A percentile compares a stretch with the other conserved stretches of the same genome.
Evolutionary conservation across 1,284 basidiomycete species (phyloP).

Genomic region (Cutaneotrichosporon cavernicola): DNA sequence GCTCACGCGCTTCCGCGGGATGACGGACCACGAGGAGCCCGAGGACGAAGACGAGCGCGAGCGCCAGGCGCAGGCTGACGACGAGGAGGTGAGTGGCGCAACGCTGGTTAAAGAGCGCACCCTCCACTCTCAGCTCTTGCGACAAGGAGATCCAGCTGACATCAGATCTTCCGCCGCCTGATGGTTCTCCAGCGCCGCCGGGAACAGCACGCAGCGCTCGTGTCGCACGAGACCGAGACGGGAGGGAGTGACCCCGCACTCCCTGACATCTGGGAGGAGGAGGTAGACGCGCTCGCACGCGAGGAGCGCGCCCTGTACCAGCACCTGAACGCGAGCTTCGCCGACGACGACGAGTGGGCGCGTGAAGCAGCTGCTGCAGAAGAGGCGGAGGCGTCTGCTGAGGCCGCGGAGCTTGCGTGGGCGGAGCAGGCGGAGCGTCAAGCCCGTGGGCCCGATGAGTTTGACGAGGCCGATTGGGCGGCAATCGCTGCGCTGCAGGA

Average conservation of each 20-base stretch:
- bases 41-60: conserved; percentile 42
- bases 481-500: conserved; percentile 15
- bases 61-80: conserved; percentile 41
- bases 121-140: not conserved
- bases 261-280: conserved; percentile 47
- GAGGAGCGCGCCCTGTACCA: conserved; percentile 25
- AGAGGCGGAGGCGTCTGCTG: conserved; percentile 30
- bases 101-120: not conserved
- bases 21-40: conserved; percentile 15
- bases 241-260: conserved; percentile 40
- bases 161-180: conserved; percentile 47
- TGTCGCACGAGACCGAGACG: conserved; percentile 39
- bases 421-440: conserved; percentile 6
- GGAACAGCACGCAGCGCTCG: conserved; percentile 33
- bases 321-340: conserved; percentile 11
- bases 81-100: conserved; percentile 44
- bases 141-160: conserved; percentile 1
- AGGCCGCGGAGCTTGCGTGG: conserved; percentile 29
- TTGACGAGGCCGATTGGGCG: conserved; percentile 20
- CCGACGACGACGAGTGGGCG: conserved; percentile 35
- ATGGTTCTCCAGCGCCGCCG: conserved; percentile 41
- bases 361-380: conserved; percentile 38
- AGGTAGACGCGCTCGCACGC: conserved; percentile 23
- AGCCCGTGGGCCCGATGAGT: conserved; percentile 5
- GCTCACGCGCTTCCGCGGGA: conserved; percentile 33